These are phyloP conservation scores for Aspergillus baeticus DNA, from an alignment of 495 filamentous ascomycete genomes.

Conservation along the genomic window DNA sequence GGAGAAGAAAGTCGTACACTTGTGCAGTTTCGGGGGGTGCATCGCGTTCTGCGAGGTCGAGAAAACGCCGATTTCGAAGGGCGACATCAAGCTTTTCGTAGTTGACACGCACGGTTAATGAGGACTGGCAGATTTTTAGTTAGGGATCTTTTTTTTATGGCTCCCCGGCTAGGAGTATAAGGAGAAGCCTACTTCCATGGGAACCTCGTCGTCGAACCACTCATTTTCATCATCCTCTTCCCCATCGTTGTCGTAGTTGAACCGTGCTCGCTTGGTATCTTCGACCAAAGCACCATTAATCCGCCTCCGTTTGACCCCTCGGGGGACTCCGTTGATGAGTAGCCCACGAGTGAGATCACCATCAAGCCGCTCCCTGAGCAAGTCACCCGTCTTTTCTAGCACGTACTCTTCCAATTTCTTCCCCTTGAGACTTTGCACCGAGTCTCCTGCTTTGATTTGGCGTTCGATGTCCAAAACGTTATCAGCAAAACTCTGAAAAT, in stretches of 20 bases:
- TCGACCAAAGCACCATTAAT: slow-evolving; percentile 13
- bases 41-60: slow-evolving; percentile 58
- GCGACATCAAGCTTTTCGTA: slow-evolving; percentile 80
- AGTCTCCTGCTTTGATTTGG: slow-evolving; percentile 30
- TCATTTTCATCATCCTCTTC: slow-evolving; percentile 38
- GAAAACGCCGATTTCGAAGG: slow-evolving; percentile 75
- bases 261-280: slow-evolving; percentile 16
- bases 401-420: slow-evolving; percentile 60
- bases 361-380: slow-evolving; percentile 34
- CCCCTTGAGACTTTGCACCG: slow-evolving; percentile 47
- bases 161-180: too few species aligned
- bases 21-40: slow-evolving; percentile 53
- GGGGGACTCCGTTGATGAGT: slow-evolving; percentile 38
- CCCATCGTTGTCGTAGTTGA: slow-evolving; percentile 29
- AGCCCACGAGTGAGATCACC: slow-evolving; percentile 34
- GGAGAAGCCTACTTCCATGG: slow-evolving; percentile 46
- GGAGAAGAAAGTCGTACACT: slow-evolving; percentile 74
- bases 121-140: slow-evolving; percentile 33
- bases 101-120: slow-evolving; percentile 76
- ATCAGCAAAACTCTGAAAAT: slow-evolving; percentile 53
- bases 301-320: slow-evolving; percentile 35
- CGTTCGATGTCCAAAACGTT: slow-evolving; percentile 49
- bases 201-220: slow-evolving; percentile 42
- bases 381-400: slow-evolving; percentile 29
- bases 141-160: neutral